Base-by-base conservation (phyloP, 2,329 filamentous ascomycete genomes). In the Ophiostoma sp. region DNA sequence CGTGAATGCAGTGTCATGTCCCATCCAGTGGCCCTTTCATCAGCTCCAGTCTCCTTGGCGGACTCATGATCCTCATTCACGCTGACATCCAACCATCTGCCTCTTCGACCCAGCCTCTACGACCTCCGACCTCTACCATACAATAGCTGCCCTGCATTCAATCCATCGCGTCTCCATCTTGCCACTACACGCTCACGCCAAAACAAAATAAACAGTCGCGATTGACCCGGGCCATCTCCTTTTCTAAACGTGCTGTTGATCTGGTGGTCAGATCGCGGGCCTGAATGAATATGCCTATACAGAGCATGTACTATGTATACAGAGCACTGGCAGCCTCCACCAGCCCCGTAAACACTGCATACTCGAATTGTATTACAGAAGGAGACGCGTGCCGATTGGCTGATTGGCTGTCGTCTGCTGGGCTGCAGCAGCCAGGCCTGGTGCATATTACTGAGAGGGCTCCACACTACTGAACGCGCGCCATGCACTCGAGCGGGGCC, bases 331-430 rank as follows among this genome's bases (percentile, higher is more conserved):
- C 27, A 33, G 27, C 57, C 27, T 33, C 23, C 57, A 62, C 15
- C 57, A 33, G 57, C 57, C 57, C 57, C 57, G 57, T 57, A 62
- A 62, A 62, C 57, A 65, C 35, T 65, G 33, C 7, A 35, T 36
- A 5, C 31, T 35, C n/a, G n/a, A n/a, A 31, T 11, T 17, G 27
- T 11, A 36, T 13, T 13, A 41, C 39, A 41, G 39, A 41, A 39
- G 20, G 20, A 39, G 67, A 69, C 70, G 67, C 69, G 70, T 67
- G 39, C 52, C 33, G 31, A 69, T 65, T 66, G 69, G 67, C 48
- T 66, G 23, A 41, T 66, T 48, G 62, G 64, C 52, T 60, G 13
- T 66, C 64, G 41, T 33, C 39, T 62, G 67, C 20, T 11, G 33
- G 60, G 15, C 60, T 35, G 33, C 33, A 33, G 35, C n/a, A 7